Conservation (phyloP, 352 stramenopile genomes). For the Lagenidium giganteum region DNA sequence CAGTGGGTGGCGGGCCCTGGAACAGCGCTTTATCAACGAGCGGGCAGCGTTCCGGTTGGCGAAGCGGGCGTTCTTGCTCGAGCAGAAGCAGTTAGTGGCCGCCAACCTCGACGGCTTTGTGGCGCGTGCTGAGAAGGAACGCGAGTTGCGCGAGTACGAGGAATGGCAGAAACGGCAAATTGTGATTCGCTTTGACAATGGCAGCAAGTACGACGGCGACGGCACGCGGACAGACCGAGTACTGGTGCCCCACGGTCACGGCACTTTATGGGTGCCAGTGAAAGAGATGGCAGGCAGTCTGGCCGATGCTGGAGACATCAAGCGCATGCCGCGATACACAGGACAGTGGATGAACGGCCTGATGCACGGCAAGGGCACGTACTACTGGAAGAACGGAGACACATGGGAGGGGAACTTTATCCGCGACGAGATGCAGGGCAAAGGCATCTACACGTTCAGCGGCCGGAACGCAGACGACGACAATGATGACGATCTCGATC, state of each 20-base stretch:
- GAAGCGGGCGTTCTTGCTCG: slow-evolving; percentile 38
- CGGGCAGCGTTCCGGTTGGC: slow-evolving; percentile 34
- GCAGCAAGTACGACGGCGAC: slow-evolving; percentile 68
- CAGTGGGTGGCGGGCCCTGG: slow-evolving; percentile 21
- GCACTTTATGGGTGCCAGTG: slow-evolving; percentile 53
- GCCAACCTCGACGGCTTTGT: slow-evolving; percentile 29
- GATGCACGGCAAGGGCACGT: slow-evolving; percentile 52
- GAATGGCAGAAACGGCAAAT: slow-evolving; percentile 44
- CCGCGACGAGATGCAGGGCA: slow-evolving; percentile 55
- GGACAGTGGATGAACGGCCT: slow-evolving; percentile 52
- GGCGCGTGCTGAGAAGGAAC: slow-evolving; percentile 18
- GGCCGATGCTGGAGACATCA: slow-evolving; percentile 46
- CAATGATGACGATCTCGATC: slow-evolving; percentile 1
- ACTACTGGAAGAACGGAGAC: slow-evolving; percentile 48
- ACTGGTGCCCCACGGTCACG: slow-evolving; percentile 44
- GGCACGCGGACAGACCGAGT: slow-evolving; percentile 33
- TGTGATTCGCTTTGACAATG: slow-evolving; percentile 54
- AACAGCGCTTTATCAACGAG: slow-evolving; percentile 39
- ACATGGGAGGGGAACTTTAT: slow-evolving; percentile 58
- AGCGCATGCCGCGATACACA: slow-evolving; percentile 37
- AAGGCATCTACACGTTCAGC: slow-evolving; percentile 37
- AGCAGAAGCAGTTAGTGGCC: slow-evolving; percentile 31
- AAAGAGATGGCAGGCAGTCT: too few species aligned
- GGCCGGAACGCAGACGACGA: slow-evolving; percentile 15
- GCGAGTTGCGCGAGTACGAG: slow-evolving; percentile 24